Base-by-base conservation (phyloP, 139 green algal species). In the Closterium sp. region DNA sequence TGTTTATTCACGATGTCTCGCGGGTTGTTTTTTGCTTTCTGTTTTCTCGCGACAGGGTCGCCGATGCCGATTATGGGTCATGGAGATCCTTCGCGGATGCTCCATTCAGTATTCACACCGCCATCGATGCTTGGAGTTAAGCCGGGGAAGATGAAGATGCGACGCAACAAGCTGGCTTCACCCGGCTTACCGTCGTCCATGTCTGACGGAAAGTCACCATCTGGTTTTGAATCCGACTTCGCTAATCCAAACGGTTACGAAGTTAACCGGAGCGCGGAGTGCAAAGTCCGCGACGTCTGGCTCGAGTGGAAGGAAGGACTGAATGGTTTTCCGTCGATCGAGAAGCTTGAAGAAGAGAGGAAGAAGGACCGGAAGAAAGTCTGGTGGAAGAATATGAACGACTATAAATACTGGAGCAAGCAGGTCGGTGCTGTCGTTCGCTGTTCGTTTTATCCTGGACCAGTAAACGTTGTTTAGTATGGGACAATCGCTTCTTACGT, bases 321-420 rank as follows among this genome's bases (percentile, higher is more conserved):
- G 31, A 62, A 62, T 24, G 87, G 87, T 31, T 29, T 29, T 29
- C 87, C 87, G 19, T 34, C 87, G 28, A 42, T 89, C 7, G 87
- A 89, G 87, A 34, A 89, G 87, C 87, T 89, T 30, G 87, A 89
- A 31, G 31, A 89, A 42, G 87, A 50, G 87, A 30, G 87, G 28
- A 89, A 89, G 87, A 29, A 28, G 29, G 87, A 89, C 87, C 87
- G 87, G 29, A 89, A 89, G 87, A 30, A 73, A 28, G 87, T 89
- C 11, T 89, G 87, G 87, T 89, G 87, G 87, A 30, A 31, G 28
- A 50, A 89, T 31, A 89, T 73, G 87, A 89, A 89, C 28, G 87
- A 89, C 87, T 89, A 89, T 31, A 89, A 89, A 62, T 89, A 89
- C 28, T 89, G 87, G 87, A 89, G 87, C 87, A 89, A 89, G 87